Conservation (phyloP, 768 basidiomycete species). For the Polyporus arcularius region DNA sequence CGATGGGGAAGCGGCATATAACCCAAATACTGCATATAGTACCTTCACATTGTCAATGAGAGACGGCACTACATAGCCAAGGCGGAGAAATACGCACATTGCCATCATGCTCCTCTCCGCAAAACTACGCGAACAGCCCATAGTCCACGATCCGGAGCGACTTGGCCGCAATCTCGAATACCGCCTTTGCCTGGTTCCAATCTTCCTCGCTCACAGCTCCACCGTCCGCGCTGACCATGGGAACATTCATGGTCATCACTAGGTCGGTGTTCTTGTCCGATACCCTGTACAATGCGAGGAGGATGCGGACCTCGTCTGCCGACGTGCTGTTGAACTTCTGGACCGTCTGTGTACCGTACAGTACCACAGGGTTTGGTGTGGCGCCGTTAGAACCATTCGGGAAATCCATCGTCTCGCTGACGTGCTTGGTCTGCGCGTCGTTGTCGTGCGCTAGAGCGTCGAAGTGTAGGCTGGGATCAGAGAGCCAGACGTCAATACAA, state of each 20-base stretch:
- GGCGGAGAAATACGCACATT: neutral
- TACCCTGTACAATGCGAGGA: conserved; percentile 81
- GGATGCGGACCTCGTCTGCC: conserved; percentile 72
- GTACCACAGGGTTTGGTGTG: conserved; percentile 60
- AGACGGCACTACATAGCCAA: neutral
- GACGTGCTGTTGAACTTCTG: conserved; percentile 69
- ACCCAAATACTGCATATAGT: no score
- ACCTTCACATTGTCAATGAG: no score
- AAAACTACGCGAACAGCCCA: conserved; percentile 16
- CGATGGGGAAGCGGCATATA: no score
- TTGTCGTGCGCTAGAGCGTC: conserved; percentile 92
- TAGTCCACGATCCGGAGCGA: conserved; percentile 25
- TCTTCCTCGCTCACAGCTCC: conserved; percentile 36
- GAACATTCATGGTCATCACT: conserved; percentile 83
- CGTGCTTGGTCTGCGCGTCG: conserved; percentile 52
- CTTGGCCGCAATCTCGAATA: conserved; percentile 16
- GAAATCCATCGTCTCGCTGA: conserved; percentile 44
- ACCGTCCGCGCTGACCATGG: conserved; percentile 49
- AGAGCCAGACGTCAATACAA: conserved; percentile 2
- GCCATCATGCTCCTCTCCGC: neutral
- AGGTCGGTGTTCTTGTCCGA: conserved; percentile 73
- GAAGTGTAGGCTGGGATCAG: conserved; percentile 79
- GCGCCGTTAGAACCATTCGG: conserved; percentile 38
- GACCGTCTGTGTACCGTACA: conserved; percentile 71
- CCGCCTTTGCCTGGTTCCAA: conserved; percentile 10